Conservation (phyloP, 31 red algal species). For the Odonthalia washingtoniensis region DNA sequence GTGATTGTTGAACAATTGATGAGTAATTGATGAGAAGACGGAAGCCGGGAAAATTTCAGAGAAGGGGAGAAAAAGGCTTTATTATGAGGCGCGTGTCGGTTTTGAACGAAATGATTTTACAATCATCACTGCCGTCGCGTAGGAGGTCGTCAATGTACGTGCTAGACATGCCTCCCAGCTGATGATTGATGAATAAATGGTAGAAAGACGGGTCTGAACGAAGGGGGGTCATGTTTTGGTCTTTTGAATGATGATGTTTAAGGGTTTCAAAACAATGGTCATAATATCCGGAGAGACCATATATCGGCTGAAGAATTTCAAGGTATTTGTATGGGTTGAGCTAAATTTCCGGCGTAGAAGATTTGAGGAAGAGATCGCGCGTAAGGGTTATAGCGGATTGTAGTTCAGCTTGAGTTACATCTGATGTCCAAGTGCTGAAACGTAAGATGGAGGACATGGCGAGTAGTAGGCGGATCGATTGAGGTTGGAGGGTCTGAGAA, state of each 20-base stretch:
- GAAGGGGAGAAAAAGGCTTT: no score
- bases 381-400: constrained; percentile 20
- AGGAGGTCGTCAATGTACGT: constrained; percentile 39
- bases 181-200: not conserved
- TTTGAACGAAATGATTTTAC: not conserved
- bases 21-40: no score
- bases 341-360: constrained; percentile 33
- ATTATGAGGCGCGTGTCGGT: constrained; percentile 13
- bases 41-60: no score
- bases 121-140: not conserved
- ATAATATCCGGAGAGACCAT: constrained; percentile 29
- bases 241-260: not conserved
- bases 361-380: constrained; percentile 38
- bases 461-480: constrained; percentile 37
- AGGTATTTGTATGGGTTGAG: constrained; percentile 36
- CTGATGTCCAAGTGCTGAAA: constrained; percentile 32
- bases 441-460: not conserved
- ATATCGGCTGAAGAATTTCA: constrained; percentile 39
- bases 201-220: constrained; percentile 52
- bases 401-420: constrained; percentile 47
- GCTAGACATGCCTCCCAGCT: constrained; percentile 1
- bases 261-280: constrained; percentile 29
- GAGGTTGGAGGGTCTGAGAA: constrained; percentile 29
- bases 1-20: no score
- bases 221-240: constrained; percentile 22